Evolutionary conservation across 108 stramenopile species (phyloP), one percentile per base, ranked within the genome.

Genomic region (Poteriospumella lacustris): DNA sequence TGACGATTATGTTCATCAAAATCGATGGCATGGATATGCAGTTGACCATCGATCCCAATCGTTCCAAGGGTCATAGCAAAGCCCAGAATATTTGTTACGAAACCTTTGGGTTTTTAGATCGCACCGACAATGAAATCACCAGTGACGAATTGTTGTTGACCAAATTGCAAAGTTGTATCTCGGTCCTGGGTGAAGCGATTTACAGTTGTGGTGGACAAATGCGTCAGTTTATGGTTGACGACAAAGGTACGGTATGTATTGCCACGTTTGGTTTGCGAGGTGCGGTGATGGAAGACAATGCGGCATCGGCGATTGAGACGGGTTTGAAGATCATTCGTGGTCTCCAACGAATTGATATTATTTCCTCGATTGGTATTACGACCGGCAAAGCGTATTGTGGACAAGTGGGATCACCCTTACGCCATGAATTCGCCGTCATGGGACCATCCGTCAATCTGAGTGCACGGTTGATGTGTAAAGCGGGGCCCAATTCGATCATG

Each of bases 1-100:
- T 82, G 3, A 78, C 70, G 26, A 82, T 86, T 41, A 58, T 89
- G 36, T 89, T 89, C 72, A 80, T 89, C 26, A 86, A 86, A 52
- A 52, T 52, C 9, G 47, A 52, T 9, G 19, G 47, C 9, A 15
- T 52, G 9, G 47, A 52, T 52, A 9, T 52, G 9, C 47, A 52
- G 15, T 19, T 52, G 47, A 52, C 9, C 15, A 52, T 19, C 9
- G 47, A 52, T 52, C n/a, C n/a, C n/a, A n/a, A n/a, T n/a, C n/a
- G n/a, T 24, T n/a, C n/a, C n/a, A n/a, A n/a, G n/a, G n/a, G n/a
- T n/a, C n/a, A n/a, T n/a, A n/a, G n/a, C n/a, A n/a, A n/a, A n/a
- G n/a, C n/a, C n/a, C n/a, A n/a, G n/a, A n/a, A n/a, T n/a, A n/a
- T n/a, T n/a, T n/a, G n/a, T n/a, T n/a, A n/a, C n/a, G n/a, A n/a